Conservation (phyloP, 352 stramenopile genomes). For the Halophytophthora polymorphica region DNA sequence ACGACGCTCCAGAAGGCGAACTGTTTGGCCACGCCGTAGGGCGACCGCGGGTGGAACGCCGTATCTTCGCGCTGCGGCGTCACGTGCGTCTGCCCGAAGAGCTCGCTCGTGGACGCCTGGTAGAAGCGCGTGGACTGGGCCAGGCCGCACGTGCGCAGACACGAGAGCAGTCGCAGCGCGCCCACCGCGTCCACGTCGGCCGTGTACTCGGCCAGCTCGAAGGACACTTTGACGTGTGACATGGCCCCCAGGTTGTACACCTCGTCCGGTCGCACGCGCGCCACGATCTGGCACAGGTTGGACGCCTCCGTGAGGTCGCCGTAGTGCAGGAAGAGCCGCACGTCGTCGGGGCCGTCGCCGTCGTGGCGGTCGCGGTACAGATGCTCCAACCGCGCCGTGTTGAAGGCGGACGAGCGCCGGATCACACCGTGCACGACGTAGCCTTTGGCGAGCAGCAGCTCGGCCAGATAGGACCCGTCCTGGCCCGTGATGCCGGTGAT, state of each 20-base stretch:
- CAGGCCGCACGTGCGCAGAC: slow-evolving; percentile 92
- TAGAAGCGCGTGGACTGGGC: slow-evolving; percentile 84
- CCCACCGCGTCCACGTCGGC: slow-evolving; percentile 97
- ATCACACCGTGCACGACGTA: slow-evolving; percentile 96
- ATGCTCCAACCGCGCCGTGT: slow-evolving; percentile 98
- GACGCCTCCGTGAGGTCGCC: slow-evolving; percentile 97
- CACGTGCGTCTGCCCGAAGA: slow-evolving; percentile 97
- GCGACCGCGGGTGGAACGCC: slow-evolving; percentile 98
- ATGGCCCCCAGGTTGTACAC: slow-evolving; percentile 99
- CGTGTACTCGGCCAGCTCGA: slow-evolving; percentile 99
- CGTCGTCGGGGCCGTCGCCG: slow-evolving; percentile 41
- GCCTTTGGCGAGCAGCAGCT: slow-evolving; percentile 96
- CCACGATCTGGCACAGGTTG: slow-evolving; percentile 96
- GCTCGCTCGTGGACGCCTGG: slow-evolving; percentile 97
- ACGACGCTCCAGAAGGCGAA: slow-evolving; percentile 99
- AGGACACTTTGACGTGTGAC: slow-evolving; percentile 99
- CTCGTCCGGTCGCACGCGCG: slow-evolving; percentile 93
- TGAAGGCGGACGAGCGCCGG: slow-evolving; percentile 97
- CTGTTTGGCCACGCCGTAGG: slow-evolving; percentile 98
- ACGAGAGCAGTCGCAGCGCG: slow-evolving; percentile 96
- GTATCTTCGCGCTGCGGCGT: slow-evolving; percentile 97
- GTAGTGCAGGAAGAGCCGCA: slow-evolving; percentile 98
- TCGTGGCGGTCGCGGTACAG: slow-evolving; percentile 95
- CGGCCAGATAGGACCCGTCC: slow-evolving; percentile 98
- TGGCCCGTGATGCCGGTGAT: slow-evolving; percentile 99